A percentile compares a stretch with the other conserved stretches of the same genome.
Evolutionary conservation across 176 grass and related monocot genomes (phyloP).

Genomic region (Aegilops bicornis): DNA sequence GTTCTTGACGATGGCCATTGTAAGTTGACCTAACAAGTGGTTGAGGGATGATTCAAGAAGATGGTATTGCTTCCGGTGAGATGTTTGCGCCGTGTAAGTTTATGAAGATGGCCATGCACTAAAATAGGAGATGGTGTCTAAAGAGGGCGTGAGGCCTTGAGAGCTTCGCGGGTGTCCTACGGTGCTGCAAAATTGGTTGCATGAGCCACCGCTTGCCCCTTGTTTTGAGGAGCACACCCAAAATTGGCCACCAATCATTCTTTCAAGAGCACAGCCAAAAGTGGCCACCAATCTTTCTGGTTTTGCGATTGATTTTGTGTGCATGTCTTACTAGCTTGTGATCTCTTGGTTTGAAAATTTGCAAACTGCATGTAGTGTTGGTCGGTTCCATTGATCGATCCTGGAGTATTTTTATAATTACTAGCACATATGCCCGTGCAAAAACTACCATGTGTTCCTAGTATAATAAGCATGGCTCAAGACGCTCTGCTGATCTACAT

Average conservation of each 20-base stretch:
- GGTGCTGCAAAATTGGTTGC: neutral
- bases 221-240: neutral
- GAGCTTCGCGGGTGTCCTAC: neutral
- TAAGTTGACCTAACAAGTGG: neutral
- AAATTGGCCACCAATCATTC: neutral
- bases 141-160: neutral
- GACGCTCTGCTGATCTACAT: no score
- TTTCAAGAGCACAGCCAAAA: no score
- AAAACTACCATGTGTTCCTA: no score
- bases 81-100: neutral
- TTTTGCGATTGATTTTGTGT: no score
- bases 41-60: neutral
- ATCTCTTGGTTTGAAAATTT: no score
- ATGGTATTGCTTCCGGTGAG: neutral
- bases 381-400: no score
- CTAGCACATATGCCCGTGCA: no score
- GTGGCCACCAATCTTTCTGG: no score
- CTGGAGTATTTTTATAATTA: no score
- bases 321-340: no score
- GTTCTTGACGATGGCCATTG: neutral
- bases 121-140: neutral
- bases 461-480: no score
- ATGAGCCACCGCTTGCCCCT: neutral
- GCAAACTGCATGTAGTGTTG: no score
- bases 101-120: neutral